Percentiles rank a stretch among this genome's conserved stretches.
phyloP scores from a whole-genome alignment of 2,329 filamentous ascomycete genomes.

The Fusarium sororula region DNA sequence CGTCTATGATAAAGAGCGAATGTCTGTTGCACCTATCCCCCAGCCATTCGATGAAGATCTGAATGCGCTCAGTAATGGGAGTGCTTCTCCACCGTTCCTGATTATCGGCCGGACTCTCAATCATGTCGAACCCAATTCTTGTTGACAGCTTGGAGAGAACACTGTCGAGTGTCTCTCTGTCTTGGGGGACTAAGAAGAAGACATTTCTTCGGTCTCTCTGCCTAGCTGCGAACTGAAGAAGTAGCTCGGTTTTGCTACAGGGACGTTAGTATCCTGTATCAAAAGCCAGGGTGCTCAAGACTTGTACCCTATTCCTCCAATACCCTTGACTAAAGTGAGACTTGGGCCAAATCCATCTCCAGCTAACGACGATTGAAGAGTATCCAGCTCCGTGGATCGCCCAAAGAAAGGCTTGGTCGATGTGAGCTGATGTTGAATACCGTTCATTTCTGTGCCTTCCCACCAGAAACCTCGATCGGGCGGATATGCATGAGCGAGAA shows the following conservation, averaged over 20 bases:
- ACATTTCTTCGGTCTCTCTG: not conserved
- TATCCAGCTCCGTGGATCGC: not conserved
- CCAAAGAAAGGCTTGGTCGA: fast-evolving
- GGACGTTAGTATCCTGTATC: not conserved
- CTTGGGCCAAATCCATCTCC: fast-evolving
- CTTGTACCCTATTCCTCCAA: not conserved
- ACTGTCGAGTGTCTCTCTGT: fast-evolving
- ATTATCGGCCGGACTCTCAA: fast-evolving
- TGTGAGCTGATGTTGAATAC: not conserved
- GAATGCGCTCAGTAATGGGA: fast-evolving
- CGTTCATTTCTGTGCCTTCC: not conserved
- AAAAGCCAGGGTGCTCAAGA: too few relatives aligned
- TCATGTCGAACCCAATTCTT: not conserved
- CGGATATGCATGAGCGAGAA: not conserved
- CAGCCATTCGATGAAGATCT: not conserved
- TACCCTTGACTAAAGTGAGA: not conserved
- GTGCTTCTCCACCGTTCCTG: not conserved
- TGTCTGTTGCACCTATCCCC: fast-evolving
- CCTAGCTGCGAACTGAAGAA: not conserved
- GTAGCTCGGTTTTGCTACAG: not conserved
- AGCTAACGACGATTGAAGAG: not conserved
- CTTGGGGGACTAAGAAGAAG: not conserved
- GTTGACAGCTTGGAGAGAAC: not conserved
- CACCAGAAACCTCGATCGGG: not conserved
- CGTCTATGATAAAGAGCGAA: fast-evolving